A percentile compares a stretch with the other conserved stretches of the same genome.
Conservation (phyloP, 2,329 filamentous ascomycete species). For the Metarhizium humberi region DNA sequence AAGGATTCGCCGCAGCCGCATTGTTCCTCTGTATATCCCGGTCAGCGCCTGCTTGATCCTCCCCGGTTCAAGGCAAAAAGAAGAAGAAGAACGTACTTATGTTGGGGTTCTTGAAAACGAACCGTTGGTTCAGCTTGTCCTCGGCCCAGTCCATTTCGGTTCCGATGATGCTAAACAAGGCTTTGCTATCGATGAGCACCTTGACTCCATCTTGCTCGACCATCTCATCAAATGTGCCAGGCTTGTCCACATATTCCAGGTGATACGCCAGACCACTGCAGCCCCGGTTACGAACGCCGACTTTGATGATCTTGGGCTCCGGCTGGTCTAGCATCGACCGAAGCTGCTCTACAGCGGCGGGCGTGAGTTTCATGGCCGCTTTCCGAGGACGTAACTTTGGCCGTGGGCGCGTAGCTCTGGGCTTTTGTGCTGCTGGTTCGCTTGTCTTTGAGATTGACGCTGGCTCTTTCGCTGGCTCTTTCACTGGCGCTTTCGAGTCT, state of each 20-base stretch:
- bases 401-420: constrained; percentile 36
- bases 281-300: constrained; percentile 87
- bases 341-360: constrained; percentile 71
- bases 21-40: constrained; percentile 64
- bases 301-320: constrained; percentile 84
- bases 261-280: constrained; percentile 92
- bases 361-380: constrained; percentile 81
- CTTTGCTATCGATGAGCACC: constrained; percentile 94
- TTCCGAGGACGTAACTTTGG: constrained; percentile 56
- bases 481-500: constrained; percentile 8
- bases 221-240: constrained; percentile 78
- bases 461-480: constrained; percentile 1
- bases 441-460: constrained; percentile 23
- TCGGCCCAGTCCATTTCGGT: constrained; percentile 99
- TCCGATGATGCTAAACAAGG: constrained; percentile 93
- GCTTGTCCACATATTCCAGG: constrained; percentile 89
- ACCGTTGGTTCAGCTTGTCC: constrained; percentile 84
- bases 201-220: constrained; percentile 95
- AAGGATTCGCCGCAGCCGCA: constrained; percentile 97
- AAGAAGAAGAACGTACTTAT: constrained; percentile 68
- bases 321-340: constrained; percentile 71
- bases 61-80: constrained; percentile 5
- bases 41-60: constrained; percentile 18
- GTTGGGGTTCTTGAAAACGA: constrained; percentile 94
- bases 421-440: constrained; percentile 60